Conservation (phyloP, 2,329 filamentous ascomycete species). For the Pyricularia sp. region DNA sequence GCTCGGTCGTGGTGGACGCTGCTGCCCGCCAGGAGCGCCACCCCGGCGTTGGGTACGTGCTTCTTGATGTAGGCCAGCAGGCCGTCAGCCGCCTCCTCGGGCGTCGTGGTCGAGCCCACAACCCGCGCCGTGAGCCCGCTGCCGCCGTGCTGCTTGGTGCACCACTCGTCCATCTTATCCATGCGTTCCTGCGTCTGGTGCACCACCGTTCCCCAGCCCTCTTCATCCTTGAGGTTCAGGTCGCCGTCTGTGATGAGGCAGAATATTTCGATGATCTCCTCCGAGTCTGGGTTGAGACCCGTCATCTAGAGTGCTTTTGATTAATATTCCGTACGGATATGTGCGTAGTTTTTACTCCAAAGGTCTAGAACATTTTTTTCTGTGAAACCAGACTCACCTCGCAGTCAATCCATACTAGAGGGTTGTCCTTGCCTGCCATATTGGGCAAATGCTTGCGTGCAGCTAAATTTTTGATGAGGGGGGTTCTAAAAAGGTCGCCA, state of each 20-base stretch:
- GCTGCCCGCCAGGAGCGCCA: constrained; percentile 78
- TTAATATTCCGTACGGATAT: neutral
- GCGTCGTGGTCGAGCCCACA: constrained; percentile 61
- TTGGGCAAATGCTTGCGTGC: neutral
- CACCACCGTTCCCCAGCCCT: constrained; percentile 73
- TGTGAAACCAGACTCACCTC: constrained; percentile 30
- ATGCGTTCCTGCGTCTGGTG: constrained; percentile 63
- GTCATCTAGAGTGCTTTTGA: constrained; percentile 64
- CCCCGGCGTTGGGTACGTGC: constrained; percentile 56
- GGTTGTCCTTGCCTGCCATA: constrained; percentile 32
- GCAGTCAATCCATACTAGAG: constrained; percentile 78
- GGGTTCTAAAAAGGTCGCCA: neutral
- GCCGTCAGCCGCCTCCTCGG: constrained; percentile 60
- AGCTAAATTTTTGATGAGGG: neutral
- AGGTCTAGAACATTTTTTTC: too few relatives aligned
- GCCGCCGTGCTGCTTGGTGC: constrained; percentile 65
- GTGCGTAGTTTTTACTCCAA: neutral
- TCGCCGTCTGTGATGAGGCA: constrained; percentile 82
- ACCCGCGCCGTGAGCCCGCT: constrained; percentile 77
- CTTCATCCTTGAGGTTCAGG: constrained; percentile 64
- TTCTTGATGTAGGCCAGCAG: constrained; percentile 71
- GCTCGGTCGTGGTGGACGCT: constrained; percentile 83
- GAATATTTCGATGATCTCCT: constrained; percentile 84
- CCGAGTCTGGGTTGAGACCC: constrained; percentile 65
- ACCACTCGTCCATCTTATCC: constrained; percentile 82